Evolutionary conservation across 2,329 filamentous ascomycete species (phyloP), one percentile per base, ranked within the genome.

Genomic region (Xylaria hypoxylon): DNA sequence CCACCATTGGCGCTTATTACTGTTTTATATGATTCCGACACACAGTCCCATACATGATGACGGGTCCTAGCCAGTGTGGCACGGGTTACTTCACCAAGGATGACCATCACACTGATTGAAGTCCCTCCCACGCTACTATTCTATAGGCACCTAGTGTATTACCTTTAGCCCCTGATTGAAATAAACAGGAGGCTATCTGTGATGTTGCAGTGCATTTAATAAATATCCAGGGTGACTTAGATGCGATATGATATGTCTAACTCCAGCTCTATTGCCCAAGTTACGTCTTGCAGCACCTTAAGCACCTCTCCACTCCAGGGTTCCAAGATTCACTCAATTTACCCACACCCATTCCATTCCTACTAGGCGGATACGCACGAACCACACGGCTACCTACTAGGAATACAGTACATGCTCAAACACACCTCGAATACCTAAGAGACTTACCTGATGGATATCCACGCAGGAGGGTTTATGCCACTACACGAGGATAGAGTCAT

Each of bases 31-130:
- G 15, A 35, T 11, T 26, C 35, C 22, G 2, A 19, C 28, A 26
- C 45, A 26, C 28, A 44, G 13, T 17, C 3, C 33, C 24, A 38
- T 45, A n/a, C 50, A 35, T 19, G 15, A 26, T 15, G 17, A 2
- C n/a, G n/a, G n/a, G 22, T 7, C 53, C 47, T 19, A 15, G 17
- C 33, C 2, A 51, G 38, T 58, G 52, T 44, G 24, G 28, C 61
- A 22, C 15, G 26, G 33, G 19, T 63, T 57, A 22, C 59, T 47
- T 48, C 28, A 19, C 33, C 5, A 2, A 1, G 13, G 38, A 44
- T 10, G n/a, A n/a, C 11, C 19, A n/a, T 52, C 6, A 13, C 11
- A 22, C 26, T 17, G 2, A 15, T 11, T 4, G 13, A 26, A 6
- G 35, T 13, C 5, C 33, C 24, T 31, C 10, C 19, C 31, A 40